These are phyloP conservation scores for Paraleonurus japonicus DNA, from an alignment of 257 asterid genomes.

Conservation along the genomic window DNA sequence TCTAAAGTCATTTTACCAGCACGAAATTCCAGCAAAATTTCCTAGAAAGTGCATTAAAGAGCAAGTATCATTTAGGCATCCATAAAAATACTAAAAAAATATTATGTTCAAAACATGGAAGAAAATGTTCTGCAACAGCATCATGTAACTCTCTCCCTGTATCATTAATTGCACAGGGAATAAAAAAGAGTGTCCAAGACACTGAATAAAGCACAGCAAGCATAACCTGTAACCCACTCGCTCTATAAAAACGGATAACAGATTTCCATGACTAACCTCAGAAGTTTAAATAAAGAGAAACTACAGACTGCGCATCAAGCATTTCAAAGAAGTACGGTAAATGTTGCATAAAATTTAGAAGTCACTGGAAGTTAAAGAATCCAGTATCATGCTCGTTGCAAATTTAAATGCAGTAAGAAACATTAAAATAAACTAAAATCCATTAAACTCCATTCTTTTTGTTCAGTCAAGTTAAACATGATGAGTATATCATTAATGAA, in stretches of 20 bases:
- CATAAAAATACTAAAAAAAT: neutral
- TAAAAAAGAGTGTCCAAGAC: neutral
- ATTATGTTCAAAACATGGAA: neutral
- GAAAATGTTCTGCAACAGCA: neutral
- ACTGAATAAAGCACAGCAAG: neutral
- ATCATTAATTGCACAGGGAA: neutral
- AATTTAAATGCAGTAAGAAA: neutral
- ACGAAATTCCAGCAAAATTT: slow-evolving; percentile 72
- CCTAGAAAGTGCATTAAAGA: slow-evolving; percentile 44
- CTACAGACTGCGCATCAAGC: neutral
- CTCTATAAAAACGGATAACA: neutral
- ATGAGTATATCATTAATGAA: neutral
- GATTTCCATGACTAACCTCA: neutral
- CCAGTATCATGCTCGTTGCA: neutral
- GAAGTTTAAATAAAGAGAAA: neutral
- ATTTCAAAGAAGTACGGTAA: neutral
- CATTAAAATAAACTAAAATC: neutral
- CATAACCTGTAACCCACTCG: neutral
- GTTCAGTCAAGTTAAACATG: neutral
- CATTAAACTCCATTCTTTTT: neutral
- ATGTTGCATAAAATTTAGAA: neutral
- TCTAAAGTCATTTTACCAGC: slow-evolving; percentile 96
- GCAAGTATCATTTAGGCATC: slow-evolving; percentile 1
- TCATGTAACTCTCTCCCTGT: neutral
- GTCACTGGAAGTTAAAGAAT: neutral